Evolutionary conservation across 176 grass and related monocot species (phyloP), one percentile per base, ranked within the genome.

Genomic region (Elaeis guineensis): DNA sequence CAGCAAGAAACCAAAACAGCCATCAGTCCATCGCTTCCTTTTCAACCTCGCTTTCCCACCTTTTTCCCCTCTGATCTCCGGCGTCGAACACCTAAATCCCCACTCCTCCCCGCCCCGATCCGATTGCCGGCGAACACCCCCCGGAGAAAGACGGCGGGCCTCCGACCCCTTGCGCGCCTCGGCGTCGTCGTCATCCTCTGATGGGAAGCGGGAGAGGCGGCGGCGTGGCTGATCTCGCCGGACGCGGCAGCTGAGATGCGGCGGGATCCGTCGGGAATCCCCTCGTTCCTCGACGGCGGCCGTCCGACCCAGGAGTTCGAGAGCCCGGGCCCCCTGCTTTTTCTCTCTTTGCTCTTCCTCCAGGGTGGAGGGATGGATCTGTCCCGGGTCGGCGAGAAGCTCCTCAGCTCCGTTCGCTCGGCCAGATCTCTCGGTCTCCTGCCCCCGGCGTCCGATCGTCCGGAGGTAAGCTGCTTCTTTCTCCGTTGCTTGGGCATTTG

Each of bases 341-440:
- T 98, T 77, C 93, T 98, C 52, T 88, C 93, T 59, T 76, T 98
- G 73, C 93, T 98, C 58, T 76, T 98, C 73, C 88, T 98, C 82
- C 88, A 98, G 69, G 82, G 88, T 23, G 84, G 93, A 30, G 88
- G 93, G 69, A 98, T 98, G 93, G 93, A 98, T 86, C 82, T 98
- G 50, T 98, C 93, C 21, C 76, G 88, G 71, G 93, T 98, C 59
- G 85, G 93, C 60, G 93, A 98, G 84, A 98, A 80, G 85, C 68
- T 98, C 57, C 76, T 98, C 76, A 98, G 84, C 80, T 98, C 88
- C 51, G 84, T 98, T n/a, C 93, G 93, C 67, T 92, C 93, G 25
- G 88, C 93, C 14, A 83, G 93, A 79, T 92, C 88, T 16, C 82
- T 98, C 19, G 88, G 84, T 21, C 67, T 98, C 63, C 78, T 89